Evolutionary conservation across 805 yeast genomes (phyloP).

Genomic region (Myxozyma monticola): DNA sequence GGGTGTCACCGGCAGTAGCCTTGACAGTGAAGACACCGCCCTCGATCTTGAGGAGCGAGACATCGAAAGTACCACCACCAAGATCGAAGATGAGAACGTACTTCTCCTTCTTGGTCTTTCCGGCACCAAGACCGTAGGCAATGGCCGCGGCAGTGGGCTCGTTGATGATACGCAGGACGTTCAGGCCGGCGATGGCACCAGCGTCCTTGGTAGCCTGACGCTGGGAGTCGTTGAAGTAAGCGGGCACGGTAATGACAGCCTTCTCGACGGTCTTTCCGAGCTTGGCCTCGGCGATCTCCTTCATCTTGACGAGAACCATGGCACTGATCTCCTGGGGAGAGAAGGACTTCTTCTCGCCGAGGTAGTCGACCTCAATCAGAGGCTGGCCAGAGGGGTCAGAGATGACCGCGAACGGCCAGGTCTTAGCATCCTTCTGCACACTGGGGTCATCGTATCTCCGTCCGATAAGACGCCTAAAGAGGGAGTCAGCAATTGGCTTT

Average conservation of each 20-base stretch:
- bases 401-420: conserved; percentile 86
- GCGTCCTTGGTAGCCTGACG: conserved; percentile 91
- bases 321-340: conserved; percentile 94
- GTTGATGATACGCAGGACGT: conserved; percentile 80
- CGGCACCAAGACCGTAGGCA: conserved; percentile 95
- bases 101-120: conserved; percentile 76
- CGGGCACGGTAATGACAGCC: conserved; percentile 86
- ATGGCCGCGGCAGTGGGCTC: conserved; percentile 97
- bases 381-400: conserved; percentile 68
- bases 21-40: conserved; percentile 97
- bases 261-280: conserved; percentile 76
- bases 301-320: conserved; percentile 88
- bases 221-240: conserved; percentile 85
- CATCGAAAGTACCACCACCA: conserved; percentile 99
- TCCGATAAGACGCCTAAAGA: conserved; percentile 93
- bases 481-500: conserved; percentile 41
- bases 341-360: conserved; percentile 82
- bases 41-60: conserved; percentile 83
- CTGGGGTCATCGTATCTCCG: conserved; percentile 80
- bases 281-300: conserved; percentile 80
- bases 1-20: conserved; percentile 99
- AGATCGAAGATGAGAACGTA: conserved; percentile 88
- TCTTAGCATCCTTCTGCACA: conserved; percentile 87
- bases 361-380: conserved; percentile 75
- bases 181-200: conserved; percentile 81